A percentile compares a stretch with the other conserved stretches of the same genome.
phyloP scores from a whole-genome alignment of 441 rosid genomes.

The Viola pubescens region DNA sequence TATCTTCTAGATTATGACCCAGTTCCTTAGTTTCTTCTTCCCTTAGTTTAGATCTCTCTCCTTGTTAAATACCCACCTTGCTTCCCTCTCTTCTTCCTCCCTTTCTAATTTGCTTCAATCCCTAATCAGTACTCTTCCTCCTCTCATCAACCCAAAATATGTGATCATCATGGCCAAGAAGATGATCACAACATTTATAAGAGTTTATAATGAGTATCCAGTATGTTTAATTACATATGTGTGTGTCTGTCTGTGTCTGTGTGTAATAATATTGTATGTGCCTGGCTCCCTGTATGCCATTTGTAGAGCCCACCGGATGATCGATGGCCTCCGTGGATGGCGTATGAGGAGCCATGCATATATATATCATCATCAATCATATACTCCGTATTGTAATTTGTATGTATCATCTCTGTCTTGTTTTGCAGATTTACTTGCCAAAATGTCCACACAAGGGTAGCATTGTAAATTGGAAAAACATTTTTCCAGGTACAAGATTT shows the following conservation, averaged over 20 bases:
- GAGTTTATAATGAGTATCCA: too few species aligned
- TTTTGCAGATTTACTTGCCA: conserved; percentile 8
- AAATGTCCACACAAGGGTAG: conserved; percentile 7
- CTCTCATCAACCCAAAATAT: background rate
- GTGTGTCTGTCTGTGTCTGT: background rate
- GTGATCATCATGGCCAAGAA: background rate
- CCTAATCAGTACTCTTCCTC: background rate
- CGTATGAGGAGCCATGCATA: conserved; percentile 99
- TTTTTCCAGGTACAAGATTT: too few species aligned
- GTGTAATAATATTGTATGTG: background rate
- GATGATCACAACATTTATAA: background rate
- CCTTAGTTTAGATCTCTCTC: conserved; percentile 16
- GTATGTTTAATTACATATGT: too few species aligned
- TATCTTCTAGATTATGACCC: conserved; percentile 17
- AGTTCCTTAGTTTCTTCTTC: conserved; percentile 3
- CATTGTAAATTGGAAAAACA: conserved; percentile 19
- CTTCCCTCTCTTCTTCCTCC: conserved; percentile 16
- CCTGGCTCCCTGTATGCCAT: conserved; percentile 99
- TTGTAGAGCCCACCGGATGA: conserved; percentile 48
- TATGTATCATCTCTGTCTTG: background rate
- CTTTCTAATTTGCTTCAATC: background rate
- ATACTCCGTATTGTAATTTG: background rate
- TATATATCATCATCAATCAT: conserved; percentile 12
- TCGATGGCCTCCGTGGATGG: conserved; percentile 87
- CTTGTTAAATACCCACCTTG: conserved; percentile 24